These are phyloP conservation scores for Alloascoidea hylecoeti DNA, from an alignment of 805 yeast species.

Conservation along the genomic window DNA sequence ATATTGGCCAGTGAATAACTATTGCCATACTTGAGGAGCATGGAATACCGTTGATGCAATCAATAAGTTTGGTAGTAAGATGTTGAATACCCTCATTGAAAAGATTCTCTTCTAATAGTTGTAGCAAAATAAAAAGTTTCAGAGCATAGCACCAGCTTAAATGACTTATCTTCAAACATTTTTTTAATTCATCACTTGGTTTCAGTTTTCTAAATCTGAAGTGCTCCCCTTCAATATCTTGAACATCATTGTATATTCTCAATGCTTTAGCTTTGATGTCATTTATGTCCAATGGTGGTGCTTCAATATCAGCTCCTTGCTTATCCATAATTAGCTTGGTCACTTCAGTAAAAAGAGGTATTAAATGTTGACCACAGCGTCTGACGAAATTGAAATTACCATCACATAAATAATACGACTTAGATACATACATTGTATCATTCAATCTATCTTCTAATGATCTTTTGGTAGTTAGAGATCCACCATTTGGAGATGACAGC, in stretches of 20 bases:
- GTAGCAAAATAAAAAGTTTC: background rate
- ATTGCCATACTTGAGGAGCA: background rate
- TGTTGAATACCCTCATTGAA: background rate
- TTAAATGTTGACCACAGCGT: background rate
- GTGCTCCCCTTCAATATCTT: background rate
- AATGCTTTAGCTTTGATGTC: background rate
- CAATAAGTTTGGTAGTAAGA: background rate
- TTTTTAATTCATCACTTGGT: background rate
- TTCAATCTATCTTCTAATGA: background rate
- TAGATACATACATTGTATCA: background rate
- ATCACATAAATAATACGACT: background rate
- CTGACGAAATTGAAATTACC: background rate
- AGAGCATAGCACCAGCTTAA: background rate
- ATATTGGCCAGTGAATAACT: background rate
- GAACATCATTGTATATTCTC: background rate
- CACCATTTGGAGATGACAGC: conserved; percentile 1
- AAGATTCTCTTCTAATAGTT: background rate
- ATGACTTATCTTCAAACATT: background rate
- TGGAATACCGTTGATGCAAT: background rate
- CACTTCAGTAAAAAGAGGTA: background rate
- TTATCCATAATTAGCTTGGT: background rate
- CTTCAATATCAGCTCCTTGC: background rate
- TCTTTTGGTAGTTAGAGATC: background rate
- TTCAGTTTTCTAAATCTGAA: too few species aligned
- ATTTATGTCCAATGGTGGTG: background rate